Base-by-base conservation (phyloP, 805 yeast genomes). In the Yarrowia bubula region DNA sequence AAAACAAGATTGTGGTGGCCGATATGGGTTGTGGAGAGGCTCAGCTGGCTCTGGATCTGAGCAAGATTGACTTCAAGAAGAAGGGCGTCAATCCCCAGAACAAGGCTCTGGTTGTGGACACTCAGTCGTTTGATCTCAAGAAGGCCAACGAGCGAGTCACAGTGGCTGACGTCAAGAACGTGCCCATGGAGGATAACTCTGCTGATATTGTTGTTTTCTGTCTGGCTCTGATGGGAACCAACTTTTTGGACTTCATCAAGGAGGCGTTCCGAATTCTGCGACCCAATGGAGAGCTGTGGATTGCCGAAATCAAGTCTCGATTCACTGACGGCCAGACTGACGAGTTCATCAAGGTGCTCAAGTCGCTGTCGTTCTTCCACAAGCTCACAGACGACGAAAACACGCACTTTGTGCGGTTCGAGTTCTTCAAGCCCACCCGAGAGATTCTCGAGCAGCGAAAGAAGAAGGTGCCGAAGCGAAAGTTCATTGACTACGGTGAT, bases 1-100 rank as follows among this genome's bases (percentile, higher is more conserved):
- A 76, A 57, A 85, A 84, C 65, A 81, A 82, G 66, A 86, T 93
- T 41, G 91, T 89, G 3, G 83, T 95, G 66, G 98, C 98, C 0
- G 99, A 95, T 77, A 93, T 95, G 98, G 99, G 99, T 10, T 95
- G 99, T 75, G 99, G 99, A 65, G 99, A 95, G 76, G 99, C 98
- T 0, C 89, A 89, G 71, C 81, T 95, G 53, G 86, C 97, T 1
- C 75, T 80, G 43, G 89, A 91, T 70, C 81, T 90, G 60, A 79
- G 79, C 60, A 73, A 72, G 37, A 75, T 77, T 67, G 71, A 72
- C 67, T 63, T 71, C 32, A 81, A 80, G 48, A 74, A 73, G 43
- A 75, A 78, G 39, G 51, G 51, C 13, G 51, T 44, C 15, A 18
- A 58, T 42, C 50, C 41, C n/a, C 51, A 43, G 42, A 58, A 58